A percentile compares a stretch with the other conserved stretches of the same genome.
Conservation (phyloP, 768 basidiomycete species). For the Russula ochroleuca region DNA sequence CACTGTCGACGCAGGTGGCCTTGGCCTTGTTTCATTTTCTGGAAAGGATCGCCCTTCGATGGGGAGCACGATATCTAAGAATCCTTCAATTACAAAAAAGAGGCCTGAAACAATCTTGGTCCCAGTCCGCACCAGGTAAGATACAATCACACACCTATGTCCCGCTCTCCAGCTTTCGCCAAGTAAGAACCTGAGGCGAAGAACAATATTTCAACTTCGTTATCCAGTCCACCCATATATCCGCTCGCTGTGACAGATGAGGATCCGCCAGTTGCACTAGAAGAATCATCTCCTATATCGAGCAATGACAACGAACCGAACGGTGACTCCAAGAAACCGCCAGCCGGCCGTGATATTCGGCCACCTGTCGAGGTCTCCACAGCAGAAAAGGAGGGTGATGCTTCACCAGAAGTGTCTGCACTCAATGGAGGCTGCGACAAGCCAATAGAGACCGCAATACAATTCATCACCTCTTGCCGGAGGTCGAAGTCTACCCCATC, state of each 20-base stretch:
- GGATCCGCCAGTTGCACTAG: constrained; percentile 61
- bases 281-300: constrained; percentile 63
- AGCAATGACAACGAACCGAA: constrained; percentile 72
- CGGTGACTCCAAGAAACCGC: constrained; percentile 52
- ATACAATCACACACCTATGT: constrained; percentile 56
- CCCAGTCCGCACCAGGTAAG: neutral
- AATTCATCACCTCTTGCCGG: constrained; percentile 95
- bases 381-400: constrained; percentile 59
- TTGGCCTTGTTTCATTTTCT: constrained; percentile 18
- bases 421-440: constrained; percentile 82
- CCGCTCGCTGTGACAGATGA: constrained; percentile 44
- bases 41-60: constrained; percentile 33
- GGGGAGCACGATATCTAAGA: constrained; percentile 86
- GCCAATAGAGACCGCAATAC: constrained; percentile 96
- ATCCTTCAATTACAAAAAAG: constrained; percentile 95
- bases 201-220: constrained; percentile 93
- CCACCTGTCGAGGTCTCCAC: constrained; percentile 35
- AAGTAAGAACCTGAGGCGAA: constrained; percentile 83
- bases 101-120: constrained; percentile 45
- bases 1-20: constrained; percentile 15
- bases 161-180: constrained; percentile 84
- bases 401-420: constrained; percentile 58
- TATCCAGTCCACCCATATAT: constrained; percentile 82
- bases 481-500: constrained; percentile 81
- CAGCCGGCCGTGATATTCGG: constrained; percentile 30